These are phyloP conservation scores for Kluyveromyces aestuarii DNA, from an alignment of 805 yeast species.

Conservation along the genomic window DNA sequence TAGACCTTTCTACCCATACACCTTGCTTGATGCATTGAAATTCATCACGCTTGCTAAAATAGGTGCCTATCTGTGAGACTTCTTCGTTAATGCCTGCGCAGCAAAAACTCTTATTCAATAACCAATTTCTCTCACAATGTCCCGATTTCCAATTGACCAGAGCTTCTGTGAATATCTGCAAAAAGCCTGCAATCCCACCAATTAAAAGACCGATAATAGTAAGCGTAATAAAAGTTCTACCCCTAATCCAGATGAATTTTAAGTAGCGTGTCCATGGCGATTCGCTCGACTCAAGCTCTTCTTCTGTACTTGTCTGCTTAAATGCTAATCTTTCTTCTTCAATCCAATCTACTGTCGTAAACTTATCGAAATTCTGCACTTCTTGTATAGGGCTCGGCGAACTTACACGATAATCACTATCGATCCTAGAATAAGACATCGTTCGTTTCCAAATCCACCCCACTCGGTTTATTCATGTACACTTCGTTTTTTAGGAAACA, in stretches of 20 bases:
- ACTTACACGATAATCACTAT: not conserved
- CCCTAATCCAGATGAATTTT: slow-evolving; percentile 18
- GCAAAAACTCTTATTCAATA: slow-evolving; percentile 69
- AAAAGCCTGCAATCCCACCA: slow-evolving; percentile 74
- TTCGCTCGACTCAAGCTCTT: slow-evolving; percentile 3
- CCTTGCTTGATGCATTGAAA: slow-evolving; percentile 39
- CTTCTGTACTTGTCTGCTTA: slow-evolving; percentile 5
- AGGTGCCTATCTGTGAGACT: not conserved
- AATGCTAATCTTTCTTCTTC: slow-evolving; percentile 43
- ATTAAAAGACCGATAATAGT: slow-evolving; percentile 66
- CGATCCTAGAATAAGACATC: not conserved
- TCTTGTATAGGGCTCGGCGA: slow-evolving; percentile 15
- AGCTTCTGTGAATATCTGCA: slow-evolving; percentile 80
- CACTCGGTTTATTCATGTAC: not conserved
- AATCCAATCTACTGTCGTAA: slow-evolving; percentile 63
- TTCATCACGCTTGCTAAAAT: slow-evolving; percentile 24
- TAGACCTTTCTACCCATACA: slow-evolving; percentile 60
- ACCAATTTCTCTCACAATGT: slow-evolving; percentile 59
- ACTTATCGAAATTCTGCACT: slow-evolving; percentile 42
- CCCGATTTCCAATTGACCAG: slow-evolving; percentile 75
- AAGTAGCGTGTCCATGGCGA: slow-evolving; percentile 8
- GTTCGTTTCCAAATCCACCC: not conserved
- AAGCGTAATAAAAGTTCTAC: slow-evolving; percentile 55
- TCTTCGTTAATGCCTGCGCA: slow-evolving; percentile 34
- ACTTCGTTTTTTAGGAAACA: too few relatives aligned